Percentiles rank a stretch among this genome's conserved stretches.
phyloP scores from a whole-genome alignment of 192 early-diverging fungal species.

The Coemansia sp. region DNA sequence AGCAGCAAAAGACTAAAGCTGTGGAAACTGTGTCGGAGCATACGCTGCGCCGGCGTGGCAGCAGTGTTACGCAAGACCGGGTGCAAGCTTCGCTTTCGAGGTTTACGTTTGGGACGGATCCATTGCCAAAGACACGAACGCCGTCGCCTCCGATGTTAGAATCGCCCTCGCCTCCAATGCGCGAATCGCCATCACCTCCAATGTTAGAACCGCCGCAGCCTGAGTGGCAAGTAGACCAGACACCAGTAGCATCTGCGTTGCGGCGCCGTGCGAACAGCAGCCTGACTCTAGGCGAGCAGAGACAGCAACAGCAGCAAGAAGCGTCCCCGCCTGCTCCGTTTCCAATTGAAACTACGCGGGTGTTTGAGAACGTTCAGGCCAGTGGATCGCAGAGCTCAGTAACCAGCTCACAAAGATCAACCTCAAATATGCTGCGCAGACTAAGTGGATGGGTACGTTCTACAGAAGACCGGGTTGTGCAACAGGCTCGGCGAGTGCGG shows the following conservation, averaged over 20 bases:
- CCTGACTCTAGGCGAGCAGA: slow-evolving; percentile 10
- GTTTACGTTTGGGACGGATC: slow-evolving; percentile 1
- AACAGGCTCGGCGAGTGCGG: slow-evolving; percentile 26
- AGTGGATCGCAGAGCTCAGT: background rate
- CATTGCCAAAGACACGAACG: background rate
- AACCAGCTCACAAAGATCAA: slow-evolving; percentile 18
- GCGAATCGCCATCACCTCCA: background rate
- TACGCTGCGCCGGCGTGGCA: slow-evolving; percentile 3
- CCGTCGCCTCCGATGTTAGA: background rate
- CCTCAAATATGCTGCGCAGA: slow-evolving; percentile 24
- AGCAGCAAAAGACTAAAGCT: slow-evolving; percentile 15
- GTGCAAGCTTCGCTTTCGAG: background rate
- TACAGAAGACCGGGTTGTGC: slow-evolving; percentile 18
- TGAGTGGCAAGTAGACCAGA: background rate
- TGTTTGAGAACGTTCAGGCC: slow-evolving; percentile 2
- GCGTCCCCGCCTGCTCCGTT: slow-evolving; percentile 29
- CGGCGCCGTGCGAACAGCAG: slow-evolving; percentile 7
- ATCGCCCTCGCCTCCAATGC: background rate
- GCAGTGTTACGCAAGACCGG: slow-evolving; percentile 1
- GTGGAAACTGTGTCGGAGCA: slow-evolving; percentile 17
- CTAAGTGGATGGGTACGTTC: slow-evolving; percentile 45
- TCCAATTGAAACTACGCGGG: slow-evolving; percentile 13
- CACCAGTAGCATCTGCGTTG: background rate
- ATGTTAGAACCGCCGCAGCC: background rate
- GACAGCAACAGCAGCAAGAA: background rate